Evolutionary conservation across 75 land plant species (phyloP).

Genomic region (Larix kaempferi): DNA sequence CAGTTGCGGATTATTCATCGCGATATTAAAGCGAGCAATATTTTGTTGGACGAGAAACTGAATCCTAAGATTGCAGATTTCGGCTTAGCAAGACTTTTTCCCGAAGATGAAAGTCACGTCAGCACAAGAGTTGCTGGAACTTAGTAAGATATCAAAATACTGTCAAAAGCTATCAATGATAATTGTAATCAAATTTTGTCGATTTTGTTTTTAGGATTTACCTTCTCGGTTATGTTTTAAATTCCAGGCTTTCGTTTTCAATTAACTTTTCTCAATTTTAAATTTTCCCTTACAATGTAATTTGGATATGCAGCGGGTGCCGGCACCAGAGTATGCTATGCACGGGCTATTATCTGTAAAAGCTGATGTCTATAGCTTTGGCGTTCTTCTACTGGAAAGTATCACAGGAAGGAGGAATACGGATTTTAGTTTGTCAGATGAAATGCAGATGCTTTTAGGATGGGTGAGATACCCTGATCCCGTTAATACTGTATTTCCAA

Average conservation of each 20-base stretch:
- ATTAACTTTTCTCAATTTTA: too few relatives aligned
- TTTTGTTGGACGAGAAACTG: constrained; percentile 26
- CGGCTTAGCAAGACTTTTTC: constrained; percentile 26
- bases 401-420: constrained; percentile 4
- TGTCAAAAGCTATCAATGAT: neutral
- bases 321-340: constrained; percentile 14
- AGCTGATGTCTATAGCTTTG: constrained; percentile 13
- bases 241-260: too few relatives aligned
- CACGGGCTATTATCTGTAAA: constrained; percentile 2
- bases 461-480: neutral
- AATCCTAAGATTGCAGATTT: constrained; percentile 32
- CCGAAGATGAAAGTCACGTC: constrained; percentile 13
- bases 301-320: neutral
- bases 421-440: neutral
- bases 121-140: constrained; percentile 24
- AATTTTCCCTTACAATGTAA: neutral
- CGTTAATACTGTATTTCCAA: too few relatives aligned
- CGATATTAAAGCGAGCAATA: constrained; percentile 48
- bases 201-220: too few relatives aligned
- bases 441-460: neutral
- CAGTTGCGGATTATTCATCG: constrained; percentile 37
- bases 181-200: neutral
- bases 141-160: neutral
- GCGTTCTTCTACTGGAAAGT: constrained; percentile 7
- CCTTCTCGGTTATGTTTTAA: too few relatives aligned